Percentiles rank a stretch among this genome's conserved stretches.
phyloP scores from a whole-genome alignment of 2,329 filamentous ascomycete species.

The Aspergillus pseudotamarii region DNA sequence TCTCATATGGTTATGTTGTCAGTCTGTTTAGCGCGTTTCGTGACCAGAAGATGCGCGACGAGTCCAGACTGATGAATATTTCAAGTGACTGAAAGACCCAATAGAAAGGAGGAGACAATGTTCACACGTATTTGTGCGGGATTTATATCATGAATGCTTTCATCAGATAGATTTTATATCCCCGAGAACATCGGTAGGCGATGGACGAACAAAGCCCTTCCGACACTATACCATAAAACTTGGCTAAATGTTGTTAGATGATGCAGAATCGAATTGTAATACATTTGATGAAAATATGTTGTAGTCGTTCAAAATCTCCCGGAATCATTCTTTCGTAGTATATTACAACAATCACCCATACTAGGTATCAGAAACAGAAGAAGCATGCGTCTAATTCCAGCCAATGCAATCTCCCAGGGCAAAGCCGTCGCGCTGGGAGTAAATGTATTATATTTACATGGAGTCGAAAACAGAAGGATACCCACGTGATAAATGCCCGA shows the following conservation, averaged over 20 bases:
- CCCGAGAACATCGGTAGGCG: no score
- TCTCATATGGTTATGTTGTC: no score
- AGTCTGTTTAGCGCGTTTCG: no score
- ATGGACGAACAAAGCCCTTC: no score
- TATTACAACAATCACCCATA: neutral
- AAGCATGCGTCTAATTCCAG: neutral
- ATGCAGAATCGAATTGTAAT: neutral
- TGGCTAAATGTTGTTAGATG: no score
- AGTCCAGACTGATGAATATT: neutral
- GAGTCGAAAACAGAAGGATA: neutral
- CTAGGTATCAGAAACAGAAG: neutral
- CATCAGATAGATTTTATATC: no score
- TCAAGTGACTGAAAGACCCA: neutral
- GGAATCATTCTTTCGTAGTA: neutral
- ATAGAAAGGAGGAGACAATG: neutral
- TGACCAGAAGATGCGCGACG: no score
- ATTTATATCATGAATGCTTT: no score
- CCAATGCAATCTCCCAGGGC: neutral
- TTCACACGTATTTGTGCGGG: neutral
- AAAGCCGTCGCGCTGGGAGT: neutral
- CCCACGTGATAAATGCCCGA: neutral
- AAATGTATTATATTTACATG: conserved; percentile 4
- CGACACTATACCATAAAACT: no score
- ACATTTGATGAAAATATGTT: neutral
- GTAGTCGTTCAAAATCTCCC: neutral